phyloP scores from a whole-genome alignment of 1,284 basidiomycete species.

The Hortiboletus rubellus region DNA sequence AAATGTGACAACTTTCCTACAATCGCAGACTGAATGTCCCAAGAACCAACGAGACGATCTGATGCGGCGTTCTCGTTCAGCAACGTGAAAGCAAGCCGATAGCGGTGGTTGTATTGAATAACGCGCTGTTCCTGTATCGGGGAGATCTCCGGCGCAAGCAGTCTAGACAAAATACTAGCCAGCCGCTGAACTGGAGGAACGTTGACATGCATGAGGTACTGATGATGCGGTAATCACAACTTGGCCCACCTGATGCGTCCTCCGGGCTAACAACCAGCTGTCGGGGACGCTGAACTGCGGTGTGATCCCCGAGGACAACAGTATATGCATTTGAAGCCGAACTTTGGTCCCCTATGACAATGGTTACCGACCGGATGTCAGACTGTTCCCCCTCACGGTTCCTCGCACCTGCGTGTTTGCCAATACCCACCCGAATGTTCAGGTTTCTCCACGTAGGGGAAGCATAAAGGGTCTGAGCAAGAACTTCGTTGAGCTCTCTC shows the following conservation, averaged over 20 bases:
- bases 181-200: constrained; percentile 30
- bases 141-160: constrained; percentile 54
- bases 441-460: constrained; percentile 43
- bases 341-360: constrained; percentile 17
- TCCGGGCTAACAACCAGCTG: constrained; percentile 23
- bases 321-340: constrained; percentile 21
- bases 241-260: constrained; percentile 32
- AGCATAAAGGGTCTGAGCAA: constrained; percentile 15
- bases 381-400: not conserved
- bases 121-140: constrained; percentile 52
- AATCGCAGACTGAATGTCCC: constrained; percentile 72
- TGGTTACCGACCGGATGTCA: constrained; percentile 10
- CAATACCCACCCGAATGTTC: constrained; percentile 34
- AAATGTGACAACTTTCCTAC: constrained; percentile 47
- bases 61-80: constrained; percentile 83
- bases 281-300: constrained; percentile 24
- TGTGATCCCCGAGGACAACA: constrained; percentile 27
- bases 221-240: constrained; percentile 1
- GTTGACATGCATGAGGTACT: constrained; percentile 12
- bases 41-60: constrained; percentile 61
- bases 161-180: constrained; percentile 42
- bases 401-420: constrained; percentile 29
- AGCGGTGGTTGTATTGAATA: constrained; percentile 74
- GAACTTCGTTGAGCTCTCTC: constrained; percentile 25
- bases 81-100: constrained; percentile 80